Percentiles rank a stretch among this genome's conserved stretches.
These are phyloP conservation scores for Oryza punctata DNA, from an alignment of 176 grass and related monocot species.

Conservation along the genomic window DNA sequence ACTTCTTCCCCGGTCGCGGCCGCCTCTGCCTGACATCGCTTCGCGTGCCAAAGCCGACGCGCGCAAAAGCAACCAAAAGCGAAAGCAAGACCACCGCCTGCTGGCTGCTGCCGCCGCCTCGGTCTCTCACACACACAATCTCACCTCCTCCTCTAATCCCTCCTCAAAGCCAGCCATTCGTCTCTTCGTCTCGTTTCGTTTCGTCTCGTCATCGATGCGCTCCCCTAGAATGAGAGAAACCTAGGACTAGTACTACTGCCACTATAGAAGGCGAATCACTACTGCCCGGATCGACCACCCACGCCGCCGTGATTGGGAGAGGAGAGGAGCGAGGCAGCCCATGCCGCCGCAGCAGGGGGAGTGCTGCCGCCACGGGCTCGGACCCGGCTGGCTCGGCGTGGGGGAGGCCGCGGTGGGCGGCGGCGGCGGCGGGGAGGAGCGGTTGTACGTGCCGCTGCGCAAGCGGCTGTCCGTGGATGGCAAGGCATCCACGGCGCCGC, in stretches of 20 bases:
- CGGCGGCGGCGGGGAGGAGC: constrained; percentile 7
- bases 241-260: constrained; percentile 29
- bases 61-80: constrained; percentile 56
- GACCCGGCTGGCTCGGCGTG: constrained; percentile 5
- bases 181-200: neutral
- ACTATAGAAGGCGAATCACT: constrained; percentile 26
- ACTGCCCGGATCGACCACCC: neutral
- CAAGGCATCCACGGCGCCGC: constrained; percentile 39
- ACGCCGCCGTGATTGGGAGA: neutral
- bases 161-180: constrained; percentile 28
- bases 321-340: neutral
- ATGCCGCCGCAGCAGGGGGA: constrained; percentile 48
- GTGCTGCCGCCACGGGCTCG: constrained; percentile 37
- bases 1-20: neutral
- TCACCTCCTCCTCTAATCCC: neutral
- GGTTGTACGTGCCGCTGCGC: constrained; percentile 48
- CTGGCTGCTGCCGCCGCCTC: neutral
- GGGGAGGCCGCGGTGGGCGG: neutral
- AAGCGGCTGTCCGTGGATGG: constrained; percentile 60
- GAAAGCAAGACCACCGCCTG: constrained; percentile 42
- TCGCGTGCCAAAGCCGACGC: constrained; percentile 57
- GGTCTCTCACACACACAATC: neutral
- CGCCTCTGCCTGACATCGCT: constrained; percentile 42
- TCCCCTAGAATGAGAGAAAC: constrained; percentile 45
- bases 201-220: neutral